Conservation (phyloP, 371 early-diverging fungal genomes). For the Choanephora cucurbitarum region DNA sequence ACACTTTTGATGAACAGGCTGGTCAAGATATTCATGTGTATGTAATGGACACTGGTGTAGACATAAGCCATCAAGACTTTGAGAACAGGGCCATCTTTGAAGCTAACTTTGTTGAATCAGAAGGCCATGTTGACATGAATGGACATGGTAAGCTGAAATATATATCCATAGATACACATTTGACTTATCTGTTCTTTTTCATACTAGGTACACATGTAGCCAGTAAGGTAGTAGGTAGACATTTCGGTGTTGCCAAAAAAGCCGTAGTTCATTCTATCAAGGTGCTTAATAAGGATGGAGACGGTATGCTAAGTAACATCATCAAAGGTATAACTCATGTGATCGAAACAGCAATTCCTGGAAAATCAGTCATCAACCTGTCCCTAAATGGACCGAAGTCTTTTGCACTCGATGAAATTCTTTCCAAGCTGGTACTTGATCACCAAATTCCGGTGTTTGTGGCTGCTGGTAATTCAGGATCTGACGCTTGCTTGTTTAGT, state of each 20-base stretch:
- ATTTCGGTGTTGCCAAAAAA: constrained; percentile 65
- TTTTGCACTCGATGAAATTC: constrained; percentile 31
- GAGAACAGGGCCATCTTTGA: constrained; percentile 80
- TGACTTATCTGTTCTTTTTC: too few relatives aligned
- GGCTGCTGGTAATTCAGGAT: constrained; percentile 75
- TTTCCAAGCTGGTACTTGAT: constrained; percentile 50
- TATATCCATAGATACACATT: too few relatives aligned
- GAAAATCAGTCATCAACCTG: constrained; percentile 56
- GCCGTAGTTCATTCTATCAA: constrained; percentile 62
- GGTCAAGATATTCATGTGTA: constrained; percentile 66
- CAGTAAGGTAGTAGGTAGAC: constrained; percentile 60
- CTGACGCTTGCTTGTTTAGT: constrained; percentile 69
- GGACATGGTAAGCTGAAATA: constrained; percentile 61
- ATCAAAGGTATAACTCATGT: constrained; percentile 44
- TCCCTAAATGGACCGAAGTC: constrained; percentile 62
- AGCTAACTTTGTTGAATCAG: constrained; percentile 53
- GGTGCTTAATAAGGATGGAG: constrained; percentile 54
- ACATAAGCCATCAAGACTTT: constrained; percentile 80
- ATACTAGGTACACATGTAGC: constrained; percentile 75
- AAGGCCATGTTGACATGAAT: constrained; percentile 38
- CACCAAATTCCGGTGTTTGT: constrained; percentile 49
- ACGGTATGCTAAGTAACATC: constrained; percentile 34
- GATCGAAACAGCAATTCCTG: constrained; percentile 27
- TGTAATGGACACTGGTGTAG: constrained; percentile 76
- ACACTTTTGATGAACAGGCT: constrained; percentile 44